Evolutionary conservation across 768 basidiomycete species (phyloP).

Genomic region (Lactarius trivialis): DNA sequence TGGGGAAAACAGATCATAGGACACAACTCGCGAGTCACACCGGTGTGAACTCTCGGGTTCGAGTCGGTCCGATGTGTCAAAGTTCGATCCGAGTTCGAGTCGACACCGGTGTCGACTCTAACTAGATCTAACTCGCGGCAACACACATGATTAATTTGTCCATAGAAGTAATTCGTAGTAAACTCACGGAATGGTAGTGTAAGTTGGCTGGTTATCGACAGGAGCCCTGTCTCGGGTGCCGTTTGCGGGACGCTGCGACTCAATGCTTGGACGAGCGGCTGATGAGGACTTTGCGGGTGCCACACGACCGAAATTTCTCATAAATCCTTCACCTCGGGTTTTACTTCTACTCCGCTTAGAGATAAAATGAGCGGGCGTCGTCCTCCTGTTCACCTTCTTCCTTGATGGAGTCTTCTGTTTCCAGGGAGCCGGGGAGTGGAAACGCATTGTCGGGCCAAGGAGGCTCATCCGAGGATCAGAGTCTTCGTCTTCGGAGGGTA

Average conservation of each 20-base stretch:
- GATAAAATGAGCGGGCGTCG: conserved; percentile 29
- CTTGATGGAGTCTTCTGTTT: conserved; percentile 45
- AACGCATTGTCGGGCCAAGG: conserved; percentile 74
- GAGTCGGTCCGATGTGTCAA: too few species aligned
- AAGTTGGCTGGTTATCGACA: conserved; percentile 46
- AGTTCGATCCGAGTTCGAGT: too few species aligned
- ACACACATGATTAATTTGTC: conserved; percentile 5
- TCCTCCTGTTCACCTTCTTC: conserved; percentile 45
- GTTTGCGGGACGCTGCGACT: conserved; percentile 49
- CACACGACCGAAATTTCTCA: conserved; percentile 37
- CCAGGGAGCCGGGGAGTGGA: conserved; percentile 80
- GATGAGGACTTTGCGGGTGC: conserved; percentile 33
- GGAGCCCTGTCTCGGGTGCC: conserved; percentile 44
- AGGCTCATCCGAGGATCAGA: conserved; percentile 53
- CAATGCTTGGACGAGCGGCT: conserved; percentile 52
- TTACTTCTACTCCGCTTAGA: conserved; percentile 27
- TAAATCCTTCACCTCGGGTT: conserved; percentile 33
- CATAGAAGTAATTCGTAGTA: conserved; percentile 1
- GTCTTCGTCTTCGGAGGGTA: conserved; percentile 39
- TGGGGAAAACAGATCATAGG: too few species aligned
- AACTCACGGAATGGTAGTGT: conserved; percentile 56
- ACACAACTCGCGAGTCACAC: too few species aligned
- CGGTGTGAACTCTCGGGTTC: too few species aligned
- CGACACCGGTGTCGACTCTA: too few species aligned
- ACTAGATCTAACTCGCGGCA: too few species aligned